Evolutionary conservation across 371 early-diverging fungal genomes (phyloP).

Genomic region (Rhizopus sp.): DNA sequence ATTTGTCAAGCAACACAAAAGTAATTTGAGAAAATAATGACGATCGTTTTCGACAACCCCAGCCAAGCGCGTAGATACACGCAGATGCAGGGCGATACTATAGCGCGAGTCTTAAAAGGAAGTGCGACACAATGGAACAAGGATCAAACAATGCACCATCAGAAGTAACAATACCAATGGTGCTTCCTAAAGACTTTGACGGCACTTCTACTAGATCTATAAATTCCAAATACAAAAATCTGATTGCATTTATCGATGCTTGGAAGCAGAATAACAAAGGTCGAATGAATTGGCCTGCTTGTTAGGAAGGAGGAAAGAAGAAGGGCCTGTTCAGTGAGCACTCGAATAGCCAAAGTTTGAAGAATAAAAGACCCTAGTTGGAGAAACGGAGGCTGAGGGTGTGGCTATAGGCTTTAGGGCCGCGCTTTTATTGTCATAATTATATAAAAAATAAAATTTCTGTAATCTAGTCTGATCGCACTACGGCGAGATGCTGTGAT

Average conservation of each 20-base stretch:
- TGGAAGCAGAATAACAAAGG: conserved; percentile 21
- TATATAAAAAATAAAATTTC: too few species aligned
- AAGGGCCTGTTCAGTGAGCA: conserved; percentile 18
- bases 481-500: too few species aligned
- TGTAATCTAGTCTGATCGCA: too few species aligned
- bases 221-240: conserved; percentile 15
- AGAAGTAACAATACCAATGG: conserved; percentile 26
- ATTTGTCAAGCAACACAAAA: conserved; percentile 17
- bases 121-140: conserved; percentile 18
- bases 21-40: conserved; percentile 16
- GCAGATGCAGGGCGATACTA: conserved; percentile 17
- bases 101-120: conserved; percentile 22
- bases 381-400: too few species aligned
- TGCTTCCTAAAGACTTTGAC: conserved; percentile 17
- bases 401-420: too few species aligned
- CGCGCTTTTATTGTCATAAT: too few species aligned
- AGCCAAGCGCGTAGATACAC: conserved; percentile 17
- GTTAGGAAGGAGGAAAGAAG: conserved; percentile 21
- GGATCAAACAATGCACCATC: conserved; percentile 17
- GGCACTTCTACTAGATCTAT: conserved; percentile 7
- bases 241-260: conserved; percentile 18
- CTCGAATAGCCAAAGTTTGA: conserved; percentile 19
- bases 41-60: conserved; percentile 18
- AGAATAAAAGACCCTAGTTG: conserved; percentile 1
- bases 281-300: conserved; percentile 17